Conservation (phyloP, 495 filamentous ascomycete genomes). For the Penicillium macrosclerotiorum region DNA sequence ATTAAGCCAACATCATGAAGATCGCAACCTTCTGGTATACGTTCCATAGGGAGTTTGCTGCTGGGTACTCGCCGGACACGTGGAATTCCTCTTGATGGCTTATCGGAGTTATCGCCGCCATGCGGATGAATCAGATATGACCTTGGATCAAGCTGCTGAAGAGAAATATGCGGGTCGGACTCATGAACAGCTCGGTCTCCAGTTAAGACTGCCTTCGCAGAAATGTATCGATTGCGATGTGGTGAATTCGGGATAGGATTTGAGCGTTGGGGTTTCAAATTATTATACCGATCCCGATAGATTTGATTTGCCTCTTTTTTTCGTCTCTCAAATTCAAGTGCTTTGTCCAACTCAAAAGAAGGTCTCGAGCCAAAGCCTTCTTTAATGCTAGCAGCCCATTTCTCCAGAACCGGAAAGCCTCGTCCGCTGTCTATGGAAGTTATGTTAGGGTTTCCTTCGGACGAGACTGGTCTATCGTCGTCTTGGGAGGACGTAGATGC, state of each 20-base stretch:
- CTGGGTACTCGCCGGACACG: slow-evolving; percentile 23
- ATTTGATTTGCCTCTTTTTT: slow-evolving; percentile 38
- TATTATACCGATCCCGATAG: slow-evolving; percentile 18
- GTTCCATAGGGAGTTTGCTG: slow-evolving; percentile 36
- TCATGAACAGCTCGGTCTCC: slow-evolving; percentile 9
- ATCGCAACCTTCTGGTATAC: slow-evolving; percentile 29
- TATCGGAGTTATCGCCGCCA: too few species aligned
- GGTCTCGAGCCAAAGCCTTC: slow-evolving; percentile 12
- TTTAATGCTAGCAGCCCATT: slow-evolving; percentile 39
- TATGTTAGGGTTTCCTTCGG: neutral
- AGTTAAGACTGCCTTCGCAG: slow-evolving; percentile 35
- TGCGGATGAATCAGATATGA: slow-evolving; percentile 43
- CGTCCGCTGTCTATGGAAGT: slow-evolving; percentile 23
- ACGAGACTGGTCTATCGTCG: neutral
- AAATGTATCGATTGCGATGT: slow-evolving; percentile 37
- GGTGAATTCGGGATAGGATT: slow-evolving; percentile 20
- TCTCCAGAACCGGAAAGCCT: slow-evolving; percentile 39
- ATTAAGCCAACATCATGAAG: slow-evolving; percentile 25
- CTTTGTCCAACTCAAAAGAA: slow-evolving; percentile 29
- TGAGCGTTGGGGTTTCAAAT: slow-evolving; percentile 5
- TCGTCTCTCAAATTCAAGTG: slow-evolving; percentile 42
- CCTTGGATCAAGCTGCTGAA: slow-evolving; percentile 34
- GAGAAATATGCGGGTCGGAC: neutral
- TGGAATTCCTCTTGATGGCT: too few species aligned
- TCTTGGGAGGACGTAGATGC: neutral